Base-by-base conservation (phyloP, 2,329 filamentous ascomycete species). In the Harringtonia lauricola region DNA sequence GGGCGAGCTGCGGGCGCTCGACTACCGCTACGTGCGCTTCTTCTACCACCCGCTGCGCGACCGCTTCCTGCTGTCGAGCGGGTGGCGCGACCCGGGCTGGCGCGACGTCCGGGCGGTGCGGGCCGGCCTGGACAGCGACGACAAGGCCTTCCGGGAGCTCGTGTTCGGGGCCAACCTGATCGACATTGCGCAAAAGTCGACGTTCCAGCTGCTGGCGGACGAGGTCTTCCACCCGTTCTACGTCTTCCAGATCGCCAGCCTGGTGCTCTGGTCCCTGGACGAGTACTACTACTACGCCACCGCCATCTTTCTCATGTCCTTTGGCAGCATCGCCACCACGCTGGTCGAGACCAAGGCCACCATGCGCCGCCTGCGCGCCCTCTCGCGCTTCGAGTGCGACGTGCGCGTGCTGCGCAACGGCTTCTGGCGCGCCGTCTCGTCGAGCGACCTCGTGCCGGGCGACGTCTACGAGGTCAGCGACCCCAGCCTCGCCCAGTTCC, bases 181-280 rank as follows among this genome's bases (percentile, higher is more conserved):
- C 52, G 86, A 95, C 50, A 94, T 98, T 52, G 79, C 94, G 55
- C 82, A 95, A 57, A 98, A 95, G 64, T 81, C 85, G 2, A 74
- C 83, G 15, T 72, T 78, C 1, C 86, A 94, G 56, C 75, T 98
- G 39, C 71, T 98, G 14, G 71, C 95, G 18, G 90, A 98, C 54
- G 92, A 98, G 67, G 88, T 86, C 18, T 88, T 98, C 55, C 92
- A 98, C 58, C 94, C 92, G 0, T 98, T 98, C 60, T 98, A 98
- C 60, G 83, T 98, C 44, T 98, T 98, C 59, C 92, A 98, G 63
- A 82, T 96, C 55, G 90, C 89, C 39, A 96, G 92, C 67, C 69
- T 98, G 51, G 64, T 94, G 34, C 76, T 98, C 4, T 98, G 92
- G 92, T 95, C 90, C 10, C 59, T 95, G 52, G 92, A 98, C 57